These are phyloP conservation scores for Hippophae gyantsensis DNA, from an alignment of 306 rosid species.

Conservation along the genomic window DNA sequence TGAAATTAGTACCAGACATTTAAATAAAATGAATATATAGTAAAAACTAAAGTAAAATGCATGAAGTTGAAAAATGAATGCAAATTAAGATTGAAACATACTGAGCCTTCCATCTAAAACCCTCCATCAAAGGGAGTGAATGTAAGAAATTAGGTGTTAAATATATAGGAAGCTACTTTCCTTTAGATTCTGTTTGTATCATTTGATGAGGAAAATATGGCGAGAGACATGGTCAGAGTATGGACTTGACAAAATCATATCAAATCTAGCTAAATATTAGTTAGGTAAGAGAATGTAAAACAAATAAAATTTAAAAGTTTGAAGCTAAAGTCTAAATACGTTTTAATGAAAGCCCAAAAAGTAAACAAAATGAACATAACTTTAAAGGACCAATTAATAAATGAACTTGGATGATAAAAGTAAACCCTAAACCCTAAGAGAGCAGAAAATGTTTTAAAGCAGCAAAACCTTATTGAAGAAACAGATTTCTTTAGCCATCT, in stretches of 20 bases:
- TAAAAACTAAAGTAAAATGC: neutral
- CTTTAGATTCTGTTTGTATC: slow-evolving; percentile 16
- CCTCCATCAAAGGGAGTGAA: slow-evolving; percentile 23
- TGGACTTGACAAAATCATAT: slow-evolving; percentile 21
- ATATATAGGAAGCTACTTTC: neutral
- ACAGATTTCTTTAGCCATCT: slow-evolving; percentile 17
- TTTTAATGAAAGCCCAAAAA: too few relatives aligned
- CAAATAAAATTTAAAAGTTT: too few relatives aligned
- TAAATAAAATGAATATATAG: neutral
- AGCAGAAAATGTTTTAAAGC: neutral
- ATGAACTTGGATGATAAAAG: neutral
- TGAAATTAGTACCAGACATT: neutral
- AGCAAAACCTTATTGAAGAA: slow-evolving; percentile 15
- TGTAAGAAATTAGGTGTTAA: slow-evolving; percentile 1
- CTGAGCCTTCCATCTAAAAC: slow-evolving; percentile 49
- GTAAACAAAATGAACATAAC: too few relatives aligned
- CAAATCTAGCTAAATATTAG: neutral
- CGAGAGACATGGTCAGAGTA: slow-evolving; percentile 50
- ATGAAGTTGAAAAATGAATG: neutral
- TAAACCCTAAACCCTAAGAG: too few relatives aligned
- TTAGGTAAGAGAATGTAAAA: neutral
- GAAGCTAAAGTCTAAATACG: too few relatives aligned
- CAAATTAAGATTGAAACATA: slow-evolving; percentile 21
- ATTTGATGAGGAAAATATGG: slow-evolving; percentile 36
- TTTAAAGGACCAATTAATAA: neutral